phyloP scores from a whole-genome alignment of 2,329 filamentous ascomycete genomes.

The Penicillium sp. region DNA sequence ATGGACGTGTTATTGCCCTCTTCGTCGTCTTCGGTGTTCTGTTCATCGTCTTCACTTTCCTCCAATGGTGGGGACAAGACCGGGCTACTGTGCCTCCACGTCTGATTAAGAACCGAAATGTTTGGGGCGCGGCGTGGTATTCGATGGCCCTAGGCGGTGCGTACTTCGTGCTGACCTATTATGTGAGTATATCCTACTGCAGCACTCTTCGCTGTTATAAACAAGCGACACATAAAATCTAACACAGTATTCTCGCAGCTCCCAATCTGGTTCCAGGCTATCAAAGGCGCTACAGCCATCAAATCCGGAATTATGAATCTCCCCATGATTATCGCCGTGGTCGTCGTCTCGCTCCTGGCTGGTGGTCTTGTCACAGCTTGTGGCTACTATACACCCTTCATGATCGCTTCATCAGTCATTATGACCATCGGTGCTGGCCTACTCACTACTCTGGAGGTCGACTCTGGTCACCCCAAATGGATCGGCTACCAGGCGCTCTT shows the following conservation, averaged over 20 bases:
- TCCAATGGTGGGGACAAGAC: conserved; percentile 46
- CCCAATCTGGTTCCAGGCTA: conserved; percentile 50
- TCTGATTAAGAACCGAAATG: conserved; percentile 49
- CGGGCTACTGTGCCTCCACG: conserved; percentile 51
- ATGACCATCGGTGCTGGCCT: conserved; percentile 41
- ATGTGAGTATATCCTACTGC: too few relatives aligned
- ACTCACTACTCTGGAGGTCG: conserved; percentile 38
- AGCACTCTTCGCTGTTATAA: too few relatives aligned
- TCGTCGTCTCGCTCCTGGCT: conserved; percentile 36
- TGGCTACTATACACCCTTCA: conserved; percentile 48
- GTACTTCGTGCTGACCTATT: conserved; percentile 52
- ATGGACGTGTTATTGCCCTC: conserved; percentile 51
- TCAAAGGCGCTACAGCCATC: conserved; percentile 39
- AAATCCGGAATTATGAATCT: conserved; percentile 46
- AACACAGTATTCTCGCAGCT: conserved; percentile 31
- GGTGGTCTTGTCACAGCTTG: conserved; percentile 35
- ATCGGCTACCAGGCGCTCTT: conserved; percentile 46
- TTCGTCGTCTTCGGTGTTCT: conserved; percentile 58
- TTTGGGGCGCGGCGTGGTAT: conserved; percentile 46
- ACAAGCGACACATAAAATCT: too few relatives aligned
- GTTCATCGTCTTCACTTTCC: conserved; percentile 44
- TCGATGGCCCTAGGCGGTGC: conserved; percentile 49
- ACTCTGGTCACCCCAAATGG: conserved; percentile 39
- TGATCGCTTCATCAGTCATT: conserved; percentile 38
- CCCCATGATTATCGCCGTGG: conserved; percentile 37